These are phyloP conservation scores for Candida suzukii DNA, from an alignment of 805 yeast species.

Conservation along the genomic window DNA sequence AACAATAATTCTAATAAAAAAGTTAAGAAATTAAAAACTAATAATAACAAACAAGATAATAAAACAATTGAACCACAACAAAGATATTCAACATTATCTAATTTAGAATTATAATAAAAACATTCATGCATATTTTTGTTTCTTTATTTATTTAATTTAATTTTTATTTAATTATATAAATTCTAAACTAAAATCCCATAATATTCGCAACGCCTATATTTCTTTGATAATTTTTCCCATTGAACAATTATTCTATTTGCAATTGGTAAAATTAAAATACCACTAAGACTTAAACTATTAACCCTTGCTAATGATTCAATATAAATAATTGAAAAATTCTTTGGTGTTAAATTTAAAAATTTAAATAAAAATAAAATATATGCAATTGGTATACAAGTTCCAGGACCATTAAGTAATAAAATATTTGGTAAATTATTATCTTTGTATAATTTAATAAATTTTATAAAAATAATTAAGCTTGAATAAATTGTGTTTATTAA, in stretches of 20 bases:
- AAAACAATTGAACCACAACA: background rate
- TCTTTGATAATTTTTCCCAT: conserved; percentile 59
- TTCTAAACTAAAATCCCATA: conserved; percentile 76
- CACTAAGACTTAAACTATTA: conserved; percentile 65
- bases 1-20: background rate
- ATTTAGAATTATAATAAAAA: conserved; percentile 2
- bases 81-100: too few species aligned
- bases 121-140: conserved; percentile 1
- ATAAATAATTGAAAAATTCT: conserved; percentile 58
- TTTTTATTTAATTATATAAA: too few species aligned
- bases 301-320: conserved; percentile 88
- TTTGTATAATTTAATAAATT: conserved; percentile 4
- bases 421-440: conserved; percentile 19
- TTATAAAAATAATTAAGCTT: conserved; percentile 11
- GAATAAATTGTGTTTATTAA: too few species aligned
- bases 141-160: too few species aligned
- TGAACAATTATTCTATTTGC: conserved; percentile 81
- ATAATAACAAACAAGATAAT: background rate
- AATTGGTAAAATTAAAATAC: conserved; percentile 61
- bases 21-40: background rate
- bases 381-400: conserved; percentile 67
- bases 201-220: conserved; percentile 59
- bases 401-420: conserved; percentile 68
- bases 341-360: conserved; percentile 36
- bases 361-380: conserved; percentile 47